Base-by-base conservation (phyloP, 306 rosid species). In the Sicyos baderoa region DNA sequence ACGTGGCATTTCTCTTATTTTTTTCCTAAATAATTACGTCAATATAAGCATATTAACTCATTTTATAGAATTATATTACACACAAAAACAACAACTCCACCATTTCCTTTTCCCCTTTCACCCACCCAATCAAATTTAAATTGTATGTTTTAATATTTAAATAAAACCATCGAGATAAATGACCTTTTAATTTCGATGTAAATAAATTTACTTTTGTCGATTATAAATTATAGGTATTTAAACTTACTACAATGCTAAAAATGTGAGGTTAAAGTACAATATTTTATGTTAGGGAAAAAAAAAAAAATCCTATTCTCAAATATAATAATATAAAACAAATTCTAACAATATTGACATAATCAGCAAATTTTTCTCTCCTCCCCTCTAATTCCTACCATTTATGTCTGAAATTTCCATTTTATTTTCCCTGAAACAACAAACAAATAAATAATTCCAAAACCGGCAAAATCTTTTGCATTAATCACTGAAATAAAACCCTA, bases 401-500 rank as follows among this genome's bases (percentile, higher is more conserved):
- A 18, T 70, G 35, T 54, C 9, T 12, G 6, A n/a, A 72, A 3
- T 14, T 18, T 45, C 18, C 14, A 48, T 47, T 47, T 48, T 49
- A 4, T 67, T 49, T 67, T 48, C 0, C 4, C 1, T 9, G 4
- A 23, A 48, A 25, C 5, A 23, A 60, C 45, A 9, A 18, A n/a
- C 4, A 10, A 2, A 1, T 40, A 40, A 40, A 12, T 21, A 64
- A 45, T 6, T 45, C 3, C 32, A 59, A 75, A 55, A 56, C 2
- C 16, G 52, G 42, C 40, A 71, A 74, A 64, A 54, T 25, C 59
- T 40, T 29, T 32, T 47, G 66, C 51, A 73, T 53, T 52, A 64
- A 75, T 80, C 78, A 52, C 66, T 56, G 74, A 76, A 72, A 80
- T 62, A 74, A 88, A 91, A 86, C 92, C 97, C 95, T 82, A 86